Evolutionary conservation across 345 rosid species (phyloP).

Genomic region (Viola odorata): DNA sequence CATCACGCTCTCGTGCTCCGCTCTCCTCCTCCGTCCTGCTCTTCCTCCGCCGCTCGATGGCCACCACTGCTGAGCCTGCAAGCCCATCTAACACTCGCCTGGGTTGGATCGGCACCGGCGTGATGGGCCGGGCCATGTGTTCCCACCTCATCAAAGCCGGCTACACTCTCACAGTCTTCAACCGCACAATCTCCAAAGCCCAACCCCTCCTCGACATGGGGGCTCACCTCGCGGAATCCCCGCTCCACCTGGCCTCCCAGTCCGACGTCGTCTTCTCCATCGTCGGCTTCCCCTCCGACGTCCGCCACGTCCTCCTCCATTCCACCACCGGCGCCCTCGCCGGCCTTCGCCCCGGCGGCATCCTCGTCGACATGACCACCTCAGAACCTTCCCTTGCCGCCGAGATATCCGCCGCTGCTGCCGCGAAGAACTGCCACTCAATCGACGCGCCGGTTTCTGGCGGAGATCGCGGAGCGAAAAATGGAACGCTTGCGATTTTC

Average conservation of each 20-base stretch:
- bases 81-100: constrained; percentile 61
- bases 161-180: constrained; percentile 72
- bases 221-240: constrained; percentile 60
- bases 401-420: constrained; percentile 59
- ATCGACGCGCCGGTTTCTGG: constrained; percentile 81
- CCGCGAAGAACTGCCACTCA: constrained; percentile 46
- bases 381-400: constrained; percentile 87
- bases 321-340: constrained; percentile 63
- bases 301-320: constrained; percentile 72
- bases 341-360: constrained; percentile 65
- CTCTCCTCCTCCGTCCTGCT: constrained; percentile 5
- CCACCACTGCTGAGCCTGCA: constrained; percentile 33
- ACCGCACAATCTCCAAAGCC: constrained; percentile 75
- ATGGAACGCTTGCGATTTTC: constrained; percentile 65
- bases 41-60: constrained; percentile 53
- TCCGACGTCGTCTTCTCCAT: constrained; percentile 88
- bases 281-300: constrained; percentile 91
- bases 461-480: constrained; percentile 70
- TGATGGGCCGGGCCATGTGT: constrained; percentile 88
- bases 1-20: constrained; percentile 8
- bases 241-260: constrained; percentile 52
- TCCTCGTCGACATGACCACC: constrained; percentile 94
- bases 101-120: constrained; percentile 94
- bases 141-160: constrained; percentile 75
- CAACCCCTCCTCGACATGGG: constrained; percentile 72